Evolutionary conservation across 176 grass and related monocot species (phyloP).

Genomic region (Puya raimondii): DNA sequence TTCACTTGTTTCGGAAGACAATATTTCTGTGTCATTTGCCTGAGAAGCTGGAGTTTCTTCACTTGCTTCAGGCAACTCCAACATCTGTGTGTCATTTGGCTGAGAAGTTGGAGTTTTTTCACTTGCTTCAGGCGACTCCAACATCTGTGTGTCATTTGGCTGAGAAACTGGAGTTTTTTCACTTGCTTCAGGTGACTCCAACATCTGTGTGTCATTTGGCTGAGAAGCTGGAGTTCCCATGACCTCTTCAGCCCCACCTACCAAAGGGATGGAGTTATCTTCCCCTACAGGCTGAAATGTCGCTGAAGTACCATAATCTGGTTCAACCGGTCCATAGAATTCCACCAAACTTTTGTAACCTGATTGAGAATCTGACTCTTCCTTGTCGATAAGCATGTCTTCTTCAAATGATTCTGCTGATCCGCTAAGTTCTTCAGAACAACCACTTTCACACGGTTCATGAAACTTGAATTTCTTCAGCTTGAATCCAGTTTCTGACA

Average conservation of each 20-base stretch:
- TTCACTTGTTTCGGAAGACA: not conserved
- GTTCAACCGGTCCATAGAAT: slow-evolving; percentile 8
- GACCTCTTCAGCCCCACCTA: slow-evolving; percentile 13
- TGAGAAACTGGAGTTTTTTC: too few species aligned
- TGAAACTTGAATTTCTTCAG: slow-evolving; percentile 35
- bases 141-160: too few species aligned
- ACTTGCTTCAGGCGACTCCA: too few species aligned
- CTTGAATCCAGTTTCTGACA: slow-evolving; percentile 32
- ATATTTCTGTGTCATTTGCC: not conserved
- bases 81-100: too few species aligned
- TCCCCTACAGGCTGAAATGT: not conserved
- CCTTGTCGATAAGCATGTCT: slow-evolving; percentile 11
- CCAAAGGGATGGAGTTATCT: slow-evolving; percentile 11
- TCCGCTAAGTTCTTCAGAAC: slow-evolving; percentile 17
- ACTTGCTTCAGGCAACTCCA: too few species aligned
- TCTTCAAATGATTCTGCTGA: slow-evolving; percentile 25
- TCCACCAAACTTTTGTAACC: slow-evolving; percentile 15
- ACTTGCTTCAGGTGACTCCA: slow-evolving; percentile 10
- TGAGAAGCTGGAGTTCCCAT: slow-evolving; percentile 18
- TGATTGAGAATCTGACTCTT: slow-evolving; percentile 15
- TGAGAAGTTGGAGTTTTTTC: too few species aligned
- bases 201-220: slow-evolving; percentile 1
- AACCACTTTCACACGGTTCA: slow-evolving; percentile 5
- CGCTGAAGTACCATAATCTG: not conserved
- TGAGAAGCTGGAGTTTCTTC: slow-evolving; percentile 16